Evolutionary conservation across 208 protist species (phyloP).

Genomic region (Leptomonas seymouri): DNA sequence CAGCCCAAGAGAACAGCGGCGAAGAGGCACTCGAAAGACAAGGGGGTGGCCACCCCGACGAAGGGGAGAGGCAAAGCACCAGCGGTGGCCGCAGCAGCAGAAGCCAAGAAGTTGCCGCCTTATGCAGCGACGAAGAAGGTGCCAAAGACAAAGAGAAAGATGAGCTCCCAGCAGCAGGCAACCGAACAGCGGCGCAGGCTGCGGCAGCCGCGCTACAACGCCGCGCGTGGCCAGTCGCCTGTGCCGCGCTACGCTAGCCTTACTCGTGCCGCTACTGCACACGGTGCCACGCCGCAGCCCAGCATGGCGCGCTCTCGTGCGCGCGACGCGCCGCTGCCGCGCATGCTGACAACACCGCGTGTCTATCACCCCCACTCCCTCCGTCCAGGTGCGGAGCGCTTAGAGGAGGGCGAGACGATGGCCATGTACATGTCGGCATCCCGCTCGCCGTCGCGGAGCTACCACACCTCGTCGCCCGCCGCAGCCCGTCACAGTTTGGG

Average conservation of each 20-base stretch:
- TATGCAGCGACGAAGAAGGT: not conserved
- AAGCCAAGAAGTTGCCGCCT: no score
- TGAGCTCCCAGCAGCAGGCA: not conserved
- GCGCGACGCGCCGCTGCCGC: constrained; percentile 20
- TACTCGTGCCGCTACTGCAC: not conserved
- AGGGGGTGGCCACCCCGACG: not conserved
- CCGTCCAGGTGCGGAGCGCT: constrained; percentile 31
- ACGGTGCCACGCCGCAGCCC: constrained; percentile 1
- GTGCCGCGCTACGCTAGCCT: constrained; percentile 6
- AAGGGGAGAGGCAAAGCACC: constrained; percentile 6
- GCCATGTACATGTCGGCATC: constrained; percentile 18
- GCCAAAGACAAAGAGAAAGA: not conserved
- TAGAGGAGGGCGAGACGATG: constrained; percentile 12
- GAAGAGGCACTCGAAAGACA: not conserved
- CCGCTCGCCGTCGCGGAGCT: constrained; percentile 1
- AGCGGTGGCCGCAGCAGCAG: not conserved
- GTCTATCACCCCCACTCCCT: constrained; percentile 37
- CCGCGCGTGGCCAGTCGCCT: not conserved
- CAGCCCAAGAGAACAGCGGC: constrained; percentile 17
- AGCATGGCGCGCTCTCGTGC: constrained; percentile 2
- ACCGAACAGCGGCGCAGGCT: not conserved
- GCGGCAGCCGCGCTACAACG: no score
- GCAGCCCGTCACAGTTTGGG: not conserved
- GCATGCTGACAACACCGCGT: constrained; percentile 38
- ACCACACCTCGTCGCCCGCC: not conserved